Conservation (phyloP, 768 basidiomycete genomes). For the Lactarius psammicola region DNA sequence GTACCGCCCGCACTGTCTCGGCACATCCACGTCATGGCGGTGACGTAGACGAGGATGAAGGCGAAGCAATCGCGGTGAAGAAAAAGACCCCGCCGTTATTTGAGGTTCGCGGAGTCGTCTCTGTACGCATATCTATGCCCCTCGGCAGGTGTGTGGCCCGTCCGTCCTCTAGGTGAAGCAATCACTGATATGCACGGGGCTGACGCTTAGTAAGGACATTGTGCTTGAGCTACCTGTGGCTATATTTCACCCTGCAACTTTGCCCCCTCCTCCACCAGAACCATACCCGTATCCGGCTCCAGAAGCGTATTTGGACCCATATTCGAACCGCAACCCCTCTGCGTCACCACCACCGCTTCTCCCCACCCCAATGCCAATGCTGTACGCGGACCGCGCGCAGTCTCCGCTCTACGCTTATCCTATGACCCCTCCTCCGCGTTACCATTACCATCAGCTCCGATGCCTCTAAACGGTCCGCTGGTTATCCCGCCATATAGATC, state of each 20-base stretch:
- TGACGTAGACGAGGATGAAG: slow-evolving; percentile 36
- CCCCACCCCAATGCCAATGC: slow-evolving; percentile 25
- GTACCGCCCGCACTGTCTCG: slow-evolving; percentile 57
- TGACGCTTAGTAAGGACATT: slow-evolving; percentile 61
- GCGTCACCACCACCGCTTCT: slow-evolving; percentile 26
- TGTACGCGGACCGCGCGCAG: slow-evolving; percentile 32
- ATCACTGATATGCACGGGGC: slow-evolving; percentile 15
- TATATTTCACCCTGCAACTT: slow-evolving; percentile 61
- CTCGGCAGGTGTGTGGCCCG: slow-evolving; percentile 55
- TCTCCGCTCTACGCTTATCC: slow-evolving; percentile 39
- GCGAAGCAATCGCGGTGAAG: slow-evolving; percentile 34
- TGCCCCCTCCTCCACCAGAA: slow-evolving; percentile 41
- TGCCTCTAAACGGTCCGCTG: slow-evolving; percentile 34
- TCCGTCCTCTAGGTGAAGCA: slow-evolving; percentile 3
- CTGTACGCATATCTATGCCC: slow-evolving; percentile 67
- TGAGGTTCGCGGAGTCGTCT: slow-evolving; percentile 63
- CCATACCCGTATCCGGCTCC: slow-evolving; percentile 20
- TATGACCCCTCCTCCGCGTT: slow-evolving; percentile 20
- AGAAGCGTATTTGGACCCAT: neutral
- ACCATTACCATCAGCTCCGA: slow-evolving; percentile 41
- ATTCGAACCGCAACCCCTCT: slow-evolving; percentile 23
- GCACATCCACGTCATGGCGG: slow-evolving; percentile 62
- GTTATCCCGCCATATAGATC: slow-evolving; percentile 32
- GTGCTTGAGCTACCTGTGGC: slow-evolving; percentile 60
- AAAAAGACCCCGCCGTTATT: slow-evolving; percentile 46